Conservation (phyloP, 148 eudicot species). For the Chenopodium formosanum region DNA sequence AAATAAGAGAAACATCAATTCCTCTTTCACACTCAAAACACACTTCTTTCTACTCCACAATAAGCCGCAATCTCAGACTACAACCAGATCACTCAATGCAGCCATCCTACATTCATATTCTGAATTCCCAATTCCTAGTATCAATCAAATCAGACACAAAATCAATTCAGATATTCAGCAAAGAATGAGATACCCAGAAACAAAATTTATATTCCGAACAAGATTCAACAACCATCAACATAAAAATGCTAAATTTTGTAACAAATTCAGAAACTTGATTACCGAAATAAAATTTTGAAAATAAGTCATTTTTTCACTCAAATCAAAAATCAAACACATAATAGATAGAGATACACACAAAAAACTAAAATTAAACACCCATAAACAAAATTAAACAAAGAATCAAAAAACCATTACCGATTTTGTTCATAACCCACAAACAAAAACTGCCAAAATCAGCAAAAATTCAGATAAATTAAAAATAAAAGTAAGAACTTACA, state of each 20-base stretch:
- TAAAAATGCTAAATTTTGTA: not conserved
- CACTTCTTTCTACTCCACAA: not conserved
- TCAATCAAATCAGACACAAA: not conserved
- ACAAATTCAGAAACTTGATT: not conserved
- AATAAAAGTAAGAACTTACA: constrained; percentile 36
- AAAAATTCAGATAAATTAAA: not conserved
- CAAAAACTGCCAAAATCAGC: not conserved
- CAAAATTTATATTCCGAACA: not conserved
- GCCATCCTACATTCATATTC: not conserved
- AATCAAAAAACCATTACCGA: not conserved
- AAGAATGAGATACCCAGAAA: not conserved
- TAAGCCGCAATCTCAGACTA: not conserved
- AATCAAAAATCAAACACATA: not conserved
- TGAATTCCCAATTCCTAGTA: not conserved
- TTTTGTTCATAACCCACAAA: not conserved
- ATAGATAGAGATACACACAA: not conserved
- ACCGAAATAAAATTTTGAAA: not conserved
- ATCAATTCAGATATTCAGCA: not conserved
- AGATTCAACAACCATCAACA: not conserved
- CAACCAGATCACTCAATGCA: not conserved
- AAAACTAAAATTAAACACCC: not conserved
- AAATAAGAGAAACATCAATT: not conserved
- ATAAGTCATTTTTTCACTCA: not conserved
- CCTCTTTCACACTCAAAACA: not conserved
- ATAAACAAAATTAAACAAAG: not conserved